Evolutionary conservation across 768 basidiomycete species (phyloP).

Genomic region (Pholiota molesta): DNA sequence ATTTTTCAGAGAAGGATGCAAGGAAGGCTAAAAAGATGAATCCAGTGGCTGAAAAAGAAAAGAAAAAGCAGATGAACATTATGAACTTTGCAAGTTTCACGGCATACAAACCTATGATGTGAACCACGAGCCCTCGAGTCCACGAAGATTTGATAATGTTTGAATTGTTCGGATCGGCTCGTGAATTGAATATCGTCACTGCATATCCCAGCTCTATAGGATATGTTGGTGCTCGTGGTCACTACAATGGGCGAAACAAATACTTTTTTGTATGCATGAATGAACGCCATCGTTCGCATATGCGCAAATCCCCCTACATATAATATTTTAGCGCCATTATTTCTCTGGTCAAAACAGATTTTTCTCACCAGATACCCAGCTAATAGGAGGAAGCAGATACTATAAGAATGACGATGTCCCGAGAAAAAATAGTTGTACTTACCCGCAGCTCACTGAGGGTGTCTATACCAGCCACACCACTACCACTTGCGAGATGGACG

Average conservation of each 20-base stretch:
- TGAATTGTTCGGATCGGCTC: conserved; percentile 30
- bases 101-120: conserved; percentile 74
- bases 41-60: conserved; percentile 24
- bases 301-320: conserved; percentile 63
- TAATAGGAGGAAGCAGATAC: conserved; percentile 25
- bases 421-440: conserved; percentile 30
- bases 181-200: conserved; percentile 39
- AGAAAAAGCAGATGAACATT: neutral
- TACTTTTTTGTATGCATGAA: conserved; percentile 39
- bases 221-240: neutral
- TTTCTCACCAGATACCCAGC: conserved; percentile 72
- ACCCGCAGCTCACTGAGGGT: conserved; percentile 51
- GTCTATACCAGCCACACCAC: conserved; percentile 42
- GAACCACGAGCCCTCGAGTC: conserved; percentile 76
- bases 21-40: conserved; percentile 68
- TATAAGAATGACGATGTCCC: neutral
- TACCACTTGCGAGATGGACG: conserved; percentile 57
- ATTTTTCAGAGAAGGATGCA: conserved; percentile 68
- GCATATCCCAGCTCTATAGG: conserved; percentile 58
- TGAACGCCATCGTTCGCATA: conserved; percentile 45
- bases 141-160: conserved; percentile 56
- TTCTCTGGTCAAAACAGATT: neutral
- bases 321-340: neutral
- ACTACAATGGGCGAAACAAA: no score
- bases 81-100: neutral